These are phyloP conservation scores for Pluteus cervinus DNA, from an alignment of 768 basidiomycete genomes.

Conservation along the genomic window DNA sequence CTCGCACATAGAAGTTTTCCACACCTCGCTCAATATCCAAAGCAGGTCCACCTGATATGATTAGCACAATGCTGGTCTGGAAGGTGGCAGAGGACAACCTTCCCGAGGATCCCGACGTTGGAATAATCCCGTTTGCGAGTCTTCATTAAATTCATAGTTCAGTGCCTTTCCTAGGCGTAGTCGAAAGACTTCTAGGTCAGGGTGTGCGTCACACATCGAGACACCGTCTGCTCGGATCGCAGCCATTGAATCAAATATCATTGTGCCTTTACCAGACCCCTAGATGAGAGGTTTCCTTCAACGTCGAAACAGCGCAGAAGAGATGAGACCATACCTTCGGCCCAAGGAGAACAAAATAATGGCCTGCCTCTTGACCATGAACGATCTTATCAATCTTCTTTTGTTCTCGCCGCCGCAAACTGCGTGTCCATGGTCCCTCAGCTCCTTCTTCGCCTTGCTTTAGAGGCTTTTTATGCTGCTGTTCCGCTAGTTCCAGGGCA, in stretches of 20 bases:
- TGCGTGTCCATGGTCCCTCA: slow-evolving; percentile 46
- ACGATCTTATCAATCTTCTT: slow-evolving; percentile 74
- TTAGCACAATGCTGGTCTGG: neutral
- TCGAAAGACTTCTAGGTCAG: slow-evolving; percentile 82
- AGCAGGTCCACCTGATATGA: slow-evolving; percentile 56
- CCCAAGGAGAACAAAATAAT: slow-evolving; percentile 74
- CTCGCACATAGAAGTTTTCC: slow-evolving; percentile 3
- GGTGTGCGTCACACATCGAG: slow-evolving; percentile 78
- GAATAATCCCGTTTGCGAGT: slow-evolving; percentile 75
- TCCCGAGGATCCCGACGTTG: slow-evolving; percentile 80
- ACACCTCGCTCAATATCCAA: slow-evolving; percentile 78
- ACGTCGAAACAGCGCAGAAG: slow-evolving; percentile 3
- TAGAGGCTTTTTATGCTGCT: slow-evolving; percentile 28
- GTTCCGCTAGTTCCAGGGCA: slow-evolving; percentile 64
- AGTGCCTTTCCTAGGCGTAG: slow-evolving; percentile 80
- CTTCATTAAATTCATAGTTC: slow-evolving; percentile 83
- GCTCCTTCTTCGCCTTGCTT: slow-evolving; percentile 24
- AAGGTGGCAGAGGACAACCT: slow-evolving; percentile 25
- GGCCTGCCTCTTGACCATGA: slow-evolving; percentile 61
- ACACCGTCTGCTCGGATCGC: slow-evolving; percentile 64
- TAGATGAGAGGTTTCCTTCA: slow-evolving; percentile 17
- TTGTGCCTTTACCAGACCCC: slow-evolving; percentile 80
- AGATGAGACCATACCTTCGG: slow-evolving; percentile 48
- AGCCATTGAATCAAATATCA: slow-evolving; percentile 80
- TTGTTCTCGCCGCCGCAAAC: slow-evolving; percentile 71